Base-by-base conservation (phyloP, 106 monocot genomes). In the Narthecium ossifragum region DNA sequence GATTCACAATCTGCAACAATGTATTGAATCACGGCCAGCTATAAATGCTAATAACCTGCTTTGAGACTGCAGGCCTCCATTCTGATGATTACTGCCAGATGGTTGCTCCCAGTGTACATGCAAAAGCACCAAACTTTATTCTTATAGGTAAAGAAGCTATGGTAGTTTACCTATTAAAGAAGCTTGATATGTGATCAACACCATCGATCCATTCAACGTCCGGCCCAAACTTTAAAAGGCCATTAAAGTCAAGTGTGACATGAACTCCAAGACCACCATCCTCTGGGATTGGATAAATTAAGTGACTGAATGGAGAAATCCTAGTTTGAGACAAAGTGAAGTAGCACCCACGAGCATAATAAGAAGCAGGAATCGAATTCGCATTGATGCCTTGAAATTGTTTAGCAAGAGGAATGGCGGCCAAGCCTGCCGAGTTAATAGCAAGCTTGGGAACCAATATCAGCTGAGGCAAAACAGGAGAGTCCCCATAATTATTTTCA, bases 251-350 rank as follows among this genome's bases (percentile, higher is more conserved):
- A 33, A 98, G 50, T 21, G 90, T 98, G 38, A 87, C 96, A 74
- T 98, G 96, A 22, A 98, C 87, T 34, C 96, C 96, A 65, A 98
- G 72, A 24, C 96, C 90, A 59, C 96, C 96, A 79, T 81, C 86
- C 46, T 90, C 87, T 31, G 96, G 96, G 30, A 98, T 69, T 43
- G 96, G 96, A 80, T 98, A 98, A 60, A 98, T 87, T 54, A 98
- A 77, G 53, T 34, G 86, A 45, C 51, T 76, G 50, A 90, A 98
- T 66, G 93, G 93, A 78, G 88, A 52, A 64, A 11, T 49, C 57
- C 64, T 84, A n/a, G 73, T 64, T 38, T 83, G 62, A 63, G 80
- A 75, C 27, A 90, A 66, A 6, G 78, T 84, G 57, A 98, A 98
- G 69, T 98, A 98, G 74, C 90, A 98, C 31, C 96, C 90, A 60